Base-by-base conservation (phyloP, 495 filamentous ascomycete species). In the Neurospora discreta region DNA sequence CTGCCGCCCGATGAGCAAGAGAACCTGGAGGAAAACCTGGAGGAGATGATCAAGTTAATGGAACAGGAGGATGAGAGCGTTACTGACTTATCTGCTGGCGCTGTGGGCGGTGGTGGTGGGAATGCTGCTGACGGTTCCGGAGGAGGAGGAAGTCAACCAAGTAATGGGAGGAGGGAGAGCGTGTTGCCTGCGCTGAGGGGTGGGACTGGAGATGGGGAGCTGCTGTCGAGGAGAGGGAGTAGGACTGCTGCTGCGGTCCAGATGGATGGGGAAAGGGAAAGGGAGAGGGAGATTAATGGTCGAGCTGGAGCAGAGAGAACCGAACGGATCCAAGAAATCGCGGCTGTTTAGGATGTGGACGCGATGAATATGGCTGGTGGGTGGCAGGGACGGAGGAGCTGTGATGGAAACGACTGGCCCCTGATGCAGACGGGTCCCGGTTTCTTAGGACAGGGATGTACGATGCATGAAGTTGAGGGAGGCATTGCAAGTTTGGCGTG, bases 21-120 rank as follows among this genome's bases (percentile, higher is more conserved):
- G 70, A 81, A 78, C 68, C 77, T 86, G 42, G 84, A 85, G 60
- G 72, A 79, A 26, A 85, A 84, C 43, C 73, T 86, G 30, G 83
- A 85, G 39, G 83, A 82, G 58, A 76, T 86, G 69, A 85, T 86
- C 75, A 78, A 80, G 70, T 83, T 86, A 81, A 86, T 86, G 84
- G 82, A 86, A 75, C 83, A 85, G 72, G 82, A 86, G 69, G 74
- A 77, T 10, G 75, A 73, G 26, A 65, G 11, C 10, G 44, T 52
- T 23, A 52, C 44, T 65, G 46, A 39, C 4, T 1, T 60, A 8
- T 26, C 52, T 8, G 52, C 52, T 60, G 52, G 52, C 18, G 26
- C 2, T 8, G 26, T 26, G 13, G 26, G 23, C 0, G 52, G 52
- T 16, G 46, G 46, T 0, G 26, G 52, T 30, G 46, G 46, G n/a